These are phyloP conservation scores for Candolleomyces eurysporus DNA, from an alignment of 768 basidiomycete genomes.

Conservation along the genomic window DNA sequence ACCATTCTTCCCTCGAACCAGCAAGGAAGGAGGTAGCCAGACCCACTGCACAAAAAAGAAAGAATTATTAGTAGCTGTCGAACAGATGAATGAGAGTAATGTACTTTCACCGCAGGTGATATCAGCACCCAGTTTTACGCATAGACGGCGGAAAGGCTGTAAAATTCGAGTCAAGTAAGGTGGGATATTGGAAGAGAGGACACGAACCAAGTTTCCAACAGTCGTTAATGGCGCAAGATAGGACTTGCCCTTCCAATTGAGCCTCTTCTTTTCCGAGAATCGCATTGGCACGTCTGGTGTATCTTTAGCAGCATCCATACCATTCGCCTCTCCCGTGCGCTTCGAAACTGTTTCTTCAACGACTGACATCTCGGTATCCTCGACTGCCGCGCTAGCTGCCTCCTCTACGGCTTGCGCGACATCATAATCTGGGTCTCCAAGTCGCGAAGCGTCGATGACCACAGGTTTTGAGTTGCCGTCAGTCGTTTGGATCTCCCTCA, in stretches of 20 bases:
- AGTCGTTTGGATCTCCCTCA: neutral
- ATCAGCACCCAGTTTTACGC: conserved; percentile 83
- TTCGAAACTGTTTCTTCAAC: conserved; percentile 19
- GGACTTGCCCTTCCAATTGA: conserved; percentile 85
- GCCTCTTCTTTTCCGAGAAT: conserved; percentile 79
- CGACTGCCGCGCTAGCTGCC: neutral
- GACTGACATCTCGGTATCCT: conserved; percentile 51
- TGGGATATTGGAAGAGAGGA: no score
- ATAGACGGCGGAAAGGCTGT: conserved; percentile 95
- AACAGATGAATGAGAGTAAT: conserved; percentile 14
- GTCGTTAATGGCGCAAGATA: conserved; percentile 83
- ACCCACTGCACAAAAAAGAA: conserved; percentile 60
- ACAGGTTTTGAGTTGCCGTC: neutral
- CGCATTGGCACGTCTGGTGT: conserved; percentile 69
- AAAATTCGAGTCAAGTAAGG: no score
- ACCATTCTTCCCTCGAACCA: conserved; percentile 95
- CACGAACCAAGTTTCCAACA: conserved; percentile 84
- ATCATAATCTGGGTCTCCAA: conserved; percentile 2
- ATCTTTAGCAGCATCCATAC: conserved; percentile 33
- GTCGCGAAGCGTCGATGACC: neutral
- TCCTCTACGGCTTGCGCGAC: neutral
- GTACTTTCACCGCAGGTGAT: conserved; percentile 94
- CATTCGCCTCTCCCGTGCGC: conserved; percentile 30
- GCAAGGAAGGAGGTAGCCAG: conserved; percentile 86
- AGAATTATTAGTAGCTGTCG: conserved; percentile 3